Evolutionary conservation across 1,284 basidiomycete genomes (phyloP), one percentile per base, ranked within the genome.

Genomic region (Papiliotrema nemorosa): DNA sequence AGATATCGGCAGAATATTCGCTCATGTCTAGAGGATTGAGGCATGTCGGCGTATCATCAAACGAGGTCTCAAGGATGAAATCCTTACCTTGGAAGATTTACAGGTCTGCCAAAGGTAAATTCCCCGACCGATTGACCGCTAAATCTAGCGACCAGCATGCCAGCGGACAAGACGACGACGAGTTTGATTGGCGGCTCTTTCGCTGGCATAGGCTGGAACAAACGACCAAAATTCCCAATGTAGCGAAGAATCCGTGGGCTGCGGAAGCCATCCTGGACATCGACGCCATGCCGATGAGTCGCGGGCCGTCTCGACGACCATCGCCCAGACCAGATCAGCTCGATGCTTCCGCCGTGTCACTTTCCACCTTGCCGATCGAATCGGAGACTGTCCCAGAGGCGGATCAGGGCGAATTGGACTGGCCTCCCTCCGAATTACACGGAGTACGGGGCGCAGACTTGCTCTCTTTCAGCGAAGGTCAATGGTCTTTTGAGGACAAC

Each of bases 21-120:
- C 43, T 44, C 20, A 42, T 29, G 5, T 10, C 10, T 22, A 50
- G 48, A 40, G 42, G 2, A 22, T 50, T 25, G 48, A 50, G 34
- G 48, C 48, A 12, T 50, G 48, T 26, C 40, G 48, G 12, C 9
- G 42, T 14, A 14, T 50, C 2, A 33, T 37, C 24, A 10, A 25
- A 22, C 20, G 47, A 13, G 36, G 37, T n/a, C 34, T 40, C 25
- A 20, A 25, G 22, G 47, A 49, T n/a, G 31, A 20, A 44, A 16
- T 40, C 38, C n/a, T 49, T 22, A 20, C 25, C 3, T 12, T 10
- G 7, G 29, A 16, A 21, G 47, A 42, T 18, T 40, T 16, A 6
- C n/a, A 49, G 12, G 14, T 14, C 7, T 44, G 29, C 29, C 14
- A 40, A 10, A 41, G 37, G 46, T 47, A 26, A 40, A 36, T 40